Base-by-base conservation (phyloP, 805 yeast genomes). In the Wickerhamiella alocasiicola region DNA sequence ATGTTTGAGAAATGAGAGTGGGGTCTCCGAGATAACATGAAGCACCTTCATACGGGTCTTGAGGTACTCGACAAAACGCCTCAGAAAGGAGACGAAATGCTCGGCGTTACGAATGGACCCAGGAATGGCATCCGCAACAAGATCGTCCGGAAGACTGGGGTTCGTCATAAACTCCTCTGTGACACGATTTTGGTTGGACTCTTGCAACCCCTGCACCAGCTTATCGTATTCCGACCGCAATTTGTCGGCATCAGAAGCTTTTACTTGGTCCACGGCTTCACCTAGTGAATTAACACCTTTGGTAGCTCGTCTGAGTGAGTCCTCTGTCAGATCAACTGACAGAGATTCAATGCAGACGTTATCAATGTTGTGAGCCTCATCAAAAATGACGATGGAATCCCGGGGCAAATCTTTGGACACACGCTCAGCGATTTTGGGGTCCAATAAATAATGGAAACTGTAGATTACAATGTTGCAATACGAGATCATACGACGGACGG, bases 301-400 rank as follows among this genome's bases (percentile, higher is more conserved):
- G 1, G 94, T 70, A 0, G 98, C 98, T 49, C 76, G 68, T 52
- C 85, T 78, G 46, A 91, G 62, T 6, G 84, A 74, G 49, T 88
- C 96, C 51, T 85, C 94, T 0, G 96, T 91, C 48, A 91, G 64
- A 56, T 91, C 97, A 36, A 91, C 69, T 5, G 95, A 83, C 31
- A 91, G 61, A 0, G 97, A 82, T 60, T 91, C 99, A 44, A 91
- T 91, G 65, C 99, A 91, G 43, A 91, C 99, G 67, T 91, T 91
- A 68, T 91, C 98, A 43, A 91, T 91, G 62, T 91, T 91, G 60
- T 91, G 99, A 36, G 98, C 98, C 64, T 91, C 99, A 63, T 91
- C 99, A 56, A 91, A 91, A 29, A 91, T 93, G 46, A 91, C 81
- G 45, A 91, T 91, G 41, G 93, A 73, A 55, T 91, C 97, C 50